A percentile compares a stretch with the other conserved stretches of the same genome.
These are phyloP conservation scores for Spinellus fusiger DNA, from an alignment of 192 early-diverging fungal genomes.

Conservation along the genomic window DNA sequence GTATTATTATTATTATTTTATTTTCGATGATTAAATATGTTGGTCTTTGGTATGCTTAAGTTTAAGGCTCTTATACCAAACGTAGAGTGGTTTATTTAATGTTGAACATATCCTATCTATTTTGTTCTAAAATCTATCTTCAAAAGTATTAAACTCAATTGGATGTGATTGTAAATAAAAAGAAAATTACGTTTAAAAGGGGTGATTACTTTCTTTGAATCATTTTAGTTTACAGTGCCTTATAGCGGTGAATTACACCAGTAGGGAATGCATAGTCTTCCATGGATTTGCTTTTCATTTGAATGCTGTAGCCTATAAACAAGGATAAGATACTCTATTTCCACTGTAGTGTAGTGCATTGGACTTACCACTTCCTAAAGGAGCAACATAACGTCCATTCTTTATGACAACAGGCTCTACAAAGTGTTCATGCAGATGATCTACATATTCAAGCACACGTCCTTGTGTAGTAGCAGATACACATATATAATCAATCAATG, in stretches of 20 bases:
- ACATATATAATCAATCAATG: constrained; percentile 35
- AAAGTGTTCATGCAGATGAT: constrained; percentile 35
- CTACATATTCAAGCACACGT: constrained; percentile 35
- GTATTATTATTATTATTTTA: too few relatives aligned
- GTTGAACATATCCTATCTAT: too few relatives aligned
- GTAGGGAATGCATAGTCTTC: constrained; percentile 33
- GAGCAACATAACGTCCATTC: constrained; percentile 22
- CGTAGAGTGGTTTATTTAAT: too few relatives aligned
- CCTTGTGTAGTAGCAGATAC: constrained; percentile 24
- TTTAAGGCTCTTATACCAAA: too few relatives aligned
- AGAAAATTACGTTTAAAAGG: too few relatives aligned
- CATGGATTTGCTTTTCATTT: constrained; percentile 32
- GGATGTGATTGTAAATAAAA: too few relatives aligned
- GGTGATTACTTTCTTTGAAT: too few relatives aligned
- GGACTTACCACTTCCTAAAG: constrained; percentile 20
- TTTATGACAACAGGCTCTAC: constrained; percentile 28
- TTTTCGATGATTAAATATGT: too few relatives aligned
- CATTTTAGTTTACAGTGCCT: too few relatives aligned
- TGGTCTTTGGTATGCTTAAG: too few relatives aligned
- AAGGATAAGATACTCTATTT: neutral
- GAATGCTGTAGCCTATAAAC: constrained; percentile 12
- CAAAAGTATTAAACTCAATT: too few relatives aligned
- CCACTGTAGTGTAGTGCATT: neutral
- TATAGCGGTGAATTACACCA: constrained; percentile 11
- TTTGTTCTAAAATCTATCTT: too few relatives aligned